Evolutionary conservation across 2,329 filamentous ascomycete species (phyloP), one percentile per base, ranked within the genome.

Genomic region (Pseudocercospora cruenta): DNA sequence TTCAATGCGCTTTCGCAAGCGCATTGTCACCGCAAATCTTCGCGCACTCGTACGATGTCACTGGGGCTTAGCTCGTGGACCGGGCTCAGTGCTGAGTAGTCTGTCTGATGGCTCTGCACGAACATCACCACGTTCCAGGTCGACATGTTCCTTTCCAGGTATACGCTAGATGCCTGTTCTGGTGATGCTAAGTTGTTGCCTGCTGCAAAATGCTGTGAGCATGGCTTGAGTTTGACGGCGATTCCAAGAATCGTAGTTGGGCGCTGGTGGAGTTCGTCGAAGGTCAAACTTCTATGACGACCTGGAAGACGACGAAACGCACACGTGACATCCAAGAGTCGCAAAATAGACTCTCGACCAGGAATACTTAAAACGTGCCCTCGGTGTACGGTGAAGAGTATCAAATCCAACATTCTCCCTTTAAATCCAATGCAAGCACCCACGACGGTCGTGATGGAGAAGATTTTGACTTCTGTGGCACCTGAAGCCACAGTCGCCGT

Each of bases 391-490:
- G 55, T 28, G 53, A 55, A 19, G 16, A 19, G 14, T 7, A 12
- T 24, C 19, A 26, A 33, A 19, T 16, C 22, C 53, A 26, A 55
- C 53, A 28, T 33, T 31, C 9, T 8, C 53, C 47, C 24, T 26
- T 10, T 55, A n/a, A 28, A 5, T 28, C 12, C 22, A 19, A 66
- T 62, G 64, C 61, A 62, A 49, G 60, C 54, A 51, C 21, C 45
- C n/a, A 36, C 51, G 21, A 33, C 60, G 21, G 47, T 45, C 45
- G 51, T 51, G 16, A 66, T 66, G 64, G 64, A 66, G 53, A 62
- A 66, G 45, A 61, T 66, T 14, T 54, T 66, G 19, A 61, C 61
- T 45, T 51, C 54, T 28, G 62, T 66, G 39, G 64, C 58, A 22
- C 64, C 64, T 8, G 64, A 66, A 33, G 62, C 43, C 39, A 51